phyloP scores from a whole-genome alignment of 495 filamentous ascomycete genomes.

The Copromyces sp. region DNA sequence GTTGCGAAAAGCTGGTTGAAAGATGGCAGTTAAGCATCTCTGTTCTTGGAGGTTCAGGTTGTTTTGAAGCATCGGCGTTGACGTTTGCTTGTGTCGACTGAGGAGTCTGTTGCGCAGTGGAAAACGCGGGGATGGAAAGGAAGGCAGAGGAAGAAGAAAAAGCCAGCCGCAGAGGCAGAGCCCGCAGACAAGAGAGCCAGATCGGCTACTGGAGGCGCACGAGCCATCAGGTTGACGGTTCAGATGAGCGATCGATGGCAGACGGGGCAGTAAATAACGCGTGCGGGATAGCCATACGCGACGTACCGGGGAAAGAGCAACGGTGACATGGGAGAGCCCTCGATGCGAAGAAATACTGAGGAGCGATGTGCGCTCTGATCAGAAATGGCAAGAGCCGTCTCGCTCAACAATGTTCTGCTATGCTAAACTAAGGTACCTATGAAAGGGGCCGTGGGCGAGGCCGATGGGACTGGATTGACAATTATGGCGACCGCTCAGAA shows the following conservation, averaged over 20 bases:
- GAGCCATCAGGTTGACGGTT: neutral
- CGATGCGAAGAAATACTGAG: neutral
- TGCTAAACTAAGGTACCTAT: too few species aligned
- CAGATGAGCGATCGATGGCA: neutral
- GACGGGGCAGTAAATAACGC: neutral
- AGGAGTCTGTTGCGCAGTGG: neutral
- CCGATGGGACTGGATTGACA: too few species aligned
- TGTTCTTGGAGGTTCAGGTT: too few species aligned
- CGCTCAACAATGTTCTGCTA: neutral
- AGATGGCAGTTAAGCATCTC: neutral
- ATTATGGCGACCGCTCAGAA: too few species aligned
- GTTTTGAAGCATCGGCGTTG: neutral
- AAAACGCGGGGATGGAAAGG: neutral
- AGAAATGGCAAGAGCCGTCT: neutral
- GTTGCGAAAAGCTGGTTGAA: neutral
- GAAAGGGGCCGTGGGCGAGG: neutral
- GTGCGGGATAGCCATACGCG: neutral
- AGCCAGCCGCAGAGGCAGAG: neutral
- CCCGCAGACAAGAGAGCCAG: neutral
- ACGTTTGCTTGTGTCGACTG: neutral
- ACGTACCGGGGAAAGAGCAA: neutral
- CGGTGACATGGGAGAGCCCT: neutral
- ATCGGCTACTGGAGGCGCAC: neutral
- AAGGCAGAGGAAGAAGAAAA: neutral
- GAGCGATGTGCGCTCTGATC: neutral